Base-by-base conservation (phyloP, 352 stramenopile genomes). In the Pythium periplocum region DNA sequence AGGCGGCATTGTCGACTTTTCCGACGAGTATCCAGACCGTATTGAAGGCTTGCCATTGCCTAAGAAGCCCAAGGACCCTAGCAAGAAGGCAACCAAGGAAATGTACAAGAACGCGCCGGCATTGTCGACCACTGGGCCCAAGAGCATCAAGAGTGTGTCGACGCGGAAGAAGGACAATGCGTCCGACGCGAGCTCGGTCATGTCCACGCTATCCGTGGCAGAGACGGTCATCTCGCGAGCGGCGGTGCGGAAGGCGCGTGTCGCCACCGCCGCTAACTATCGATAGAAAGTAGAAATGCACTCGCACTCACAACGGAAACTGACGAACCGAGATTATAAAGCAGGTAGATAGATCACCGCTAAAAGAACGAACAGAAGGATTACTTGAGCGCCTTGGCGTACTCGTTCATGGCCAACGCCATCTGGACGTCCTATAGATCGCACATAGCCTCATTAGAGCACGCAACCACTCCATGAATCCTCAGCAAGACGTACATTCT, bases 181-280 rank as follows among this genome's bases (percentile, higher is more conserved):
- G 3, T 88, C 69, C 4, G 75, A 88, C 51, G 71, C 75, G 32
- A 78, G 69, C 61, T 88, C 77, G 1, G 64, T 90, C 9, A 75
- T 78, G 52, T 87, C 71, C 48, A 78, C 64, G 12, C 63, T 85
- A 8, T 72, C 63, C 6, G 79, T 92, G 4, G 82, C 82, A 0
- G 82, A 92, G 44, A 78, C 82, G 1, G 72, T 90, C 49, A 92
- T 92, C 45, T 90, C 82, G 26, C 80, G 84, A 38, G 78, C 78
- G 2, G 86, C 69, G 2, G 69, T 67, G 8, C 77, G 82, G 10
- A 92, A 92, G 57, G 65, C 76, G 5, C 75, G 78, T 2, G 53
- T 78, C 6, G 52, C 59, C 8, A 66, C 65, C 30, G 57, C 58
- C 47, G 59, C 65, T 39, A 87, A 77, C 58, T 85, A 83, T 56